A percentile compares a stretch with the other conserved stretches of the same genome.
These are phyloP conservation scores for Penstemon barbatus DNA, from an alignment of 257 asterid genomes.

Conservation along the genomic window DNA sequence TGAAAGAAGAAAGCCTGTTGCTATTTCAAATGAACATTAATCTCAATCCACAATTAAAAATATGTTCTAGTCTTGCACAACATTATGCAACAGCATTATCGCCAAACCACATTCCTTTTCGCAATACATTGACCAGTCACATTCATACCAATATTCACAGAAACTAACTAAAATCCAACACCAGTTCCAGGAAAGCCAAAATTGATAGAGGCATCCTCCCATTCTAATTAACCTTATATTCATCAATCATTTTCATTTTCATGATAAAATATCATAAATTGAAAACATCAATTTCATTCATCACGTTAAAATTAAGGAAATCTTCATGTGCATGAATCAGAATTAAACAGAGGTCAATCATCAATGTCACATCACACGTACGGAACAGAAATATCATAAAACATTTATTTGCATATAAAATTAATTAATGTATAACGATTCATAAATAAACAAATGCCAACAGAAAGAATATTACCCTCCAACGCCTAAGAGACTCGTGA, in stretches of 20 bases:
- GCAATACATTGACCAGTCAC: too few relatives aligned
- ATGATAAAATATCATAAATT: background rate
- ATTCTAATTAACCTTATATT: background rate
- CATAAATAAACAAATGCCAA: background rate
- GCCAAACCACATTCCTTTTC: background rate
- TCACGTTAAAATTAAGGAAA: constrained; percentile 4
- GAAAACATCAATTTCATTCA: background rate
- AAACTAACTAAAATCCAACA: background rate
- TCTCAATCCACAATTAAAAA: background rate
- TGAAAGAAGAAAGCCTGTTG: too few relatives aligned
- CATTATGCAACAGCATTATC: background rate
- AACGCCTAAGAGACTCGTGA: constrained; percentile 66
- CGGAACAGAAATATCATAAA: background rate
- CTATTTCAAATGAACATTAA: background rate
- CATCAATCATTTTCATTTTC: background rate
- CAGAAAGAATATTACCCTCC: constrained; percentile 73
- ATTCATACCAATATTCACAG: too few relatives aligned
- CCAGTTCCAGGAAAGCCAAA: background rate
- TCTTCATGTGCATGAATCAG: constrained; percentile 5
- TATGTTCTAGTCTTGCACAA: background rate
- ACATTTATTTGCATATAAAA: background rate
- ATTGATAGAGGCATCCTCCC: background rate
- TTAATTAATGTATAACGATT: background rate
- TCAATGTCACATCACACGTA: too few relatives aligned
- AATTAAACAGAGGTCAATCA: background rate